These are phyloP conservation scores for Bonia amplexicaulis DNA, from an alignment of 176 grass and related monocot species.

Conservation along the genomic window DNA sequence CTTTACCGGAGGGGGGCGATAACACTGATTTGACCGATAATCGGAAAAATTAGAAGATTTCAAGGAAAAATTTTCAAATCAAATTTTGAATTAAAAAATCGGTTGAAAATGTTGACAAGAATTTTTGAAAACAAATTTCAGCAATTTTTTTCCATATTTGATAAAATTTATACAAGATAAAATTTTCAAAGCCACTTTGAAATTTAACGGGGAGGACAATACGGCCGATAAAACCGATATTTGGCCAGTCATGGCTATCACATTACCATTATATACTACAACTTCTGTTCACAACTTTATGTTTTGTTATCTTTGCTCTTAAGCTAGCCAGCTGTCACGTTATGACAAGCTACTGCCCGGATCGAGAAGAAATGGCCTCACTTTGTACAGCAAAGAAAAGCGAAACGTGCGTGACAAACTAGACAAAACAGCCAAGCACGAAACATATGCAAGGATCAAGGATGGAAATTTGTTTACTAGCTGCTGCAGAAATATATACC, in stretches of 20 bases:
- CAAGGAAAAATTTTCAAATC: too few species aligned
- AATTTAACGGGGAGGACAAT: too few species aligned
- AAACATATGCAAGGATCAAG: not conserved
- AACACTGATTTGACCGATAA: too few species aligned
- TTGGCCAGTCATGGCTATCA: not conserved
- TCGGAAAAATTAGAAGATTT: too few species aligned
- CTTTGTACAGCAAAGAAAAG: not conserved
- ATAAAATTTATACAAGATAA: too few species aligned
- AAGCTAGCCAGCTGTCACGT: not conserved
- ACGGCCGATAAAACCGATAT: too few species aligned
- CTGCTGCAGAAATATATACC: slow-evolving; percentile 31
- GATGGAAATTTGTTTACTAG: not conserved
- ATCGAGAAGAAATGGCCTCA: not conserved
- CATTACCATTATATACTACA: not conserved
- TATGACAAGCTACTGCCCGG: not conserved
- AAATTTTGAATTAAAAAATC: too few species aligned
- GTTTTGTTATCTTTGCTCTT: not conserved
- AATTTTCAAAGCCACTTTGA: too few species aligned
- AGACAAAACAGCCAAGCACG: not conserved
- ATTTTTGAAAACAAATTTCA: too few species aligned
- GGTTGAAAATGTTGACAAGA: too few species aligned
- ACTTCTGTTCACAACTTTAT: not conserved
- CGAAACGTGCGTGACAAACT: not conserved
- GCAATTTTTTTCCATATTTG: too few species aligned
- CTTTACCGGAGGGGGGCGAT: too few species aligned